Percentiles rank a stretch among this genome's conserved stretches.
Evolutionary conservation across 257 asterid genomes (phyloP).

Genomic region (Nicotiana tabacum): DNA sequence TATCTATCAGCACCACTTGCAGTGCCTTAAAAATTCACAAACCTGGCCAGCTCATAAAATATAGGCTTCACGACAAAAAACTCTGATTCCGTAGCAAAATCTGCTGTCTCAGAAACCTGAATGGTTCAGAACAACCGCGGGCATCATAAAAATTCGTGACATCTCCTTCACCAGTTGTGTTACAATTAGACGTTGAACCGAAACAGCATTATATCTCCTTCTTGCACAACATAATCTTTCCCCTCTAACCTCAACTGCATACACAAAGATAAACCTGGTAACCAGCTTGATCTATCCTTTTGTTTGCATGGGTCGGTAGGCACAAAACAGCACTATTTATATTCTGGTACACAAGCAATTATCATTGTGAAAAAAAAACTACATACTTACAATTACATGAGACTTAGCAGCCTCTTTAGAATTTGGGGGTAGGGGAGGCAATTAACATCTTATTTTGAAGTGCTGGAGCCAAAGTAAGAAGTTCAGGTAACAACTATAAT

Average conservation of each 20-base stretch:
- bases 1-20: not conserved
- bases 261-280: constrained; percentile 8
- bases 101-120: not conserved
- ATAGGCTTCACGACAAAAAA: not conserved
- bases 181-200: constrained; percentile 71
- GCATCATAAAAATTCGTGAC: not conserved
- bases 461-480: not conserved
- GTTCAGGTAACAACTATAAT: not conserved
- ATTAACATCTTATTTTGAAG: not conserved
- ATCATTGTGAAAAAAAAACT: not conserved
- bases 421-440: not conserved
- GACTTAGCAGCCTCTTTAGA: not conserved
- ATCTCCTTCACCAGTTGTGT: not conserved
- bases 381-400: not conserved
- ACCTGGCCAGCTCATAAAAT: not conserved
- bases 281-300: not conserved
- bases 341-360: not conserved
- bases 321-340: not conserved
- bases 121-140: not conserved
- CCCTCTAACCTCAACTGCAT: constrained; percentile 96
- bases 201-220: constrained; percentile 95
- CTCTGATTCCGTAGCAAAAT: not conserved
- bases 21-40: not conserved
- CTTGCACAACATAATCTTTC: constrained; percentile 84
- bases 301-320: not conserved